Base-by-base conservation (phyloP, 1,139 yeast genomes). In the Meyerozyma smithsonii region DNA sequence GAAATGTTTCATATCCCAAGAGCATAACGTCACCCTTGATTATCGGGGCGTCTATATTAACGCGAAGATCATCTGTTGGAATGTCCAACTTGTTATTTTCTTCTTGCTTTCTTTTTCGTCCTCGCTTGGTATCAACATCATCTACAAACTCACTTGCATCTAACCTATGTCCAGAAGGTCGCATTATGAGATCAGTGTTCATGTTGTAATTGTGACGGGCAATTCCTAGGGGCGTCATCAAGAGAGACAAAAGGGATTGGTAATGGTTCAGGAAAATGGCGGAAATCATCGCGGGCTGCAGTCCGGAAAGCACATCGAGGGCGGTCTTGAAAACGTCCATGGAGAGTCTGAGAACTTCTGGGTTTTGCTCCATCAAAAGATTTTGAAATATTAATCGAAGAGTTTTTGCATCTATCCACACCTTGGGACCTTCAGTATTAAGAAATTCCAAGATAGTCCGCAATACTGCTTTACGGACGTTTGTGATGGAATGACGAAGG, bases 141-240 rank as follows among this genome's bases (percentile, higher is more conserved):
- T 17, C 42, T 39, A 17, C 40, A 40, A 15, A 45, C 46, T 57
- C 56, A 15, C 53, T 39, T 3, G 52, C 11, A 3, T 69, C 66
- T 30, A 78, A 64, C 17, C 72, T 63, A 32, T 69, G 72, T 1
- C 94, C 95, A 4, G 96, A 85, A 1, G 97, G 95, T 47, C 88
- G 78, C 57, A 92, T 68, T 35, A 92, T 77, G 39, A 81, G 71
- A 15, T 72, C 66, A 0, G 88, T 70, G 51, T 87, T 83, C 96
- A 94, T 87, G 36, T 80, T 79, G 61, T 87, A 92, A 50, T 84
- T 85, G 57, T 84, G 87, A 48, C 98, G 80, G 3, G 96, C 86
- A 41, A 89, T 80, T 45, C 99, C 98, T 46, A 94, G 84, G 4
- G 98, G 98, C 0, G 97, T 92, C 84, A 87, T 83, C 36, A 89